Base-by-base conservation (phyloP, 2,329 filamentous ascomycete genomes). In the Drechslerella dactyloides region DNA sequence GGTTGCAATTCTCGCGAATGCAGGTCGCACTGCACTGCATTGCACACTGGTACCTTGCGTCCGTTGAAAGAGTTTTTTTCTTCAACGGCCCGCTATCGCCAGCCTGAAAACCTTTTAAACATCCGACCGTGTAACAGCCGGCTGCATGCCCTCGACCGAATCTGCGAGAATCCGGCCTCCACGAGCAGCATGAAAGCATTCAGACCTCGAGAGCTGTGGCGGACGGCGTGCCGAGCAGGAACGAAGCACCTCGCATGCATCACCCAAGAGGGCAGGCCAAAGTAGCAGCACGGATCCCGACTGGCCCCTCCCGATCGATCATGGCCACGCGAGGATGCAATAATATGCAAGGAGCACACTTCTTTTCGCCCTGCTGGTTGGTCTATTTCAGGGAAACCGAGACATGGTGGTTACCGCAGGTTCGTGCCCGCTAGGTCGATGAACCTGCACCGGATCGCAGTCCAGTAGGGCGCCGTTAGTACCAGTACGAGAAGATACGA, bases 281-380 rank as follows among this genome's bases (percentile, higher is more conserved):
- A 24, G 33, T 60, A 57, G 56, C 17, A 53, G 37, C 37, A 42
- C n/a, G 37, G 13, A 42, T 42, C 44, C 44, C 44, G 17, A 17
- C 44, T 42, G 15, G n/a, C 44, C 15, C 15, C 21, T 5, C n/a
- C 44, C 44, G 44, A 48, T 48, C 44, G 44, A 48, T 53, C 37
- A 40, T 55, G 48, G 48, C 58, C 58, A 62, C 58, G 35, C 35
- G 35, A 54, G 57, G 30, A 53, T 30, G 30, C 24, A 53, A 53
- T 30, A 30, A 15, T 15, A 53, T 53, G 50, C 50, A 53, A 53
- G 46, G 33, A 35, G 57, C 30, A 40, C 30, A 55, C 44, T 19
- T 2, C 5, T n/a, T n/a, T 10, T 37, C 37, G 17, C 44, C 44
- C 5, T 21, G 44, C 44, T 48, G 44, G 44, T 48, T 48, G 44